Conservation (phyloP, 129 eudicot genomes). For the Flaveria bidentis region DNA sequence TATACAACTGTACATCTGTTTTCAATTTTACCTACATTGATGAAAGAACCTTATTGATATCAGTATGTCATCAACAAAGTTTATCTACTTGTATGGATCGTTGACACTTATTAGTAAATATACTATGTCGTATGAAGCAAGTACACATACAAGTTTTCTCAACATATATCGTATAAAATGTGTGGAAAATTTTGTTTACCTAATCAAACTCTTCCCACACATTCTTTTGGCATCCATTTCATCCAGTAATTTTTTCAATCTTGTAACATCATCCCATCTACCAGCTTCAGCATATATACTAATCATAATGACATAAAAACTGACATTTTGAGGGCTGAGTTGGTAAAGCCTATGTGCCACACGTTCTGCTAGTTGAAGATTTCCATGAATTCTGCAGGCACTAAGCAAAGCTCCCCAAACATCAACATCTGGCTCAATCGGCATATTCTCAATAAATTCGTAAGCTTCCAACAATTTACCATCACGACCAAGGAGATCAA, state of each 20-base stretch:
- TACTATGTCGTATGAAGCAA: neutral
- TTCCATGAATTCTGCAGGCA: conserved; percentile 56
- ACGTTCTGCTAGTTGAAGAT: conserved; percentile 45
- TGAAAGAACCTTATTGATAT: neutral
- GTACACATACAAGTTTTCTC: neutral
- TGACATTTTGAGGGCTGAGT: conserved; percentile 28
- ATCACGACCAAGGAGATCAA: conserved; percentile 54
- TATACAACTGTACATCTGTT: conserved; percentile 17
- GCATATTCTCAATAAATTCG: conserved; percentile 47
- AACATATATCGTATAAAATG: no score
- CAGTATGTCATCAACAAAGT: conserved; percentile 16
- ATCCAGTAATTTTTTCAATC: conserved; percentile 40
- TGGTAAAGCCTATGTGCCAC: conserved; percentile 37
- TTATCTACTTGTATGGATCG: conserved; percentile 7
- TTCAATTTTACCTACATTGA: neutral
- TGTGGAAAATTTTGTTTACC: neutral
- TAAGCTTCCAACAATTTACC: conserved; percentile 50
- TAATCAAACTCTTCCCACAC: conserved; percentile 33
- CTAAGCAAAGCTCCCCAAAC: conserved; percentile 57
- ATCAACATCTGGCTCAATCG: conserved; percentile 39
- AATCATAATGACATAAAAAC: conserved; percentile 34
- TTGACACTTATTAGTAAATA: neutral
- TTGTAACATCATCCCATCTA: conserved; percentile 49
- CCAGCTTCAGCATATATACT: conserved; percentile 49
- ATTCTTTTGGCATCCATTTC: conserved; percentile 38